Conservation (phyloP, 2,329 filamentous ascomycete species). For the Sclerotinia sclerotiorum region DNA sequence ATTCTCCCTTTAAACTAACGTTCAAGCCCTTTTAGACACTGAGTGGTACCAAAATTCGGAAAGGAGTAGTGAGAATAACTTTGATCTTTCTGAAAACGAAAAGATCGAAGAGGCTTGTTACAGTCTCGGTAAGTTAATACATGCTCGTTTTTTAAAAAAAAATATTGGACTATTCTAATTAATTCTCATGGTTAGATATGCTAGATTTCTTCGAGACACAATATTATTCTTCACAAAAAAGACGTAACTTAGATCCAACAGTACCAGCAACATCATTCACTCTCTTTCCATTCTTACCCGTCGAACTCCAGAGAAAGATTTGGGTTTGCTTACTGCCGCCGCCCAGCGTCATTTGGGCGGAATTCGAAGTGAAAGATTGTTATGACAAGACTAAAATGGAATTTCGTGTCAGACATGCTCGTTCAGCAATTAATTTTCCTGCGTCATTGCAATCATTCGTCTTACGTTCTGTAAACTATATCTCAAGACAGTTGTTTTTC, state of each 20-base stretch:
- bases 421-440: accelerated
- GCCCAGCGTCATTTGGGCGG: not conserved
- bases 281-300: not conserved
- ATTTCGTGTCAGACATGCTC: not conserved
- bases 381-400: not conserved
- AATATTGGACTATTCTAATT: not conserved
- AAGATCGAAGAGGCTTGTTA: not conserved
- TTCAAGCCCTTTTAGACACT: not conserved
- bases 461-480: not conserved
- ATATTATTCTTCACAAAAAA: not conserved
- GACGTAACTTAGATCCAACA: too few relatives aligned
- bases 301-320: not conserved
- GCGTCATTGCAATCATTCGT: not conserved
- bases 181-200: not conserved
- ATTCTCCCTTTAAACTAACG: not conserved
- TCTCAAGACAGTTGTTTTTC: not conserved
- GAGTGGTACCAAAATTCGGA: too few relatives aligned
- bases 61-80: not conserved
- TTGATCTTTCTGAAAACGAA: not conserved
- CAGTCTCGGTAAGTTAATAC: not conserved
- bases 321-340: not conserved
- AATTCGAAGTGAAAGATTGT: accelerated
- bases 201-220: not conserved
- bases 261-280: not conserved
- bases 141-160: not conserved